Percentiles rank a stretch among this genome's conserved stretches.
Conservation (phyloP, 2,329 filamentous ascomycete species). For the Neospermospora avenae region DNA sequence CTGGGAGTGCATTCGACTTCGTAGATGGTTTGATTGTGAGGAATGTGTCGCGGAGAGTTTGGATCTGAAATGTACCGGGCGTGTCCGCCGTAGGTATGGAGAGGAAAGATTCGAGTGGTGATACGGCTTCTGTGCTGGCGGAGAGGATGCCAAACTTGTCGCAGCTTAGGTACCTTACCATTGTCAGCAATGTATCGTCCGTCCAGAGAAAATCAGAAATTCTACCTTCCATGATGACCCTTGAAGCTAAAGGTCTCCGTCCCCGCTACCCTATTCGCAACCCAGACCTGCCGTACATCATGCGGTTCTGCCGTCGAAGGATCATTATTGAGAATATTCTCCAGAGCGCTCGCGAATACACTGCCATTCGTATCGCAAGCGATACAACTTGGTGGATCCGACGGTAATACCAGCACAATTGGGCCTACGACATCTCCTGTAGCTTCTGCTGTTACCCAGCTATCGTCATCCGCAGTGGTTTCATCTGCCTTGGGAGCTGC, state of each 20-base stretch:
- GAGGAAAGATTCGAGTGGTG: slow-evolving; percentile 76
- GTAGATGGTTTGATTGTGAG: slow-evolving; percentile 57
- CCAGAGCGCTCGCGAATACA: slow-evolving; percentile 76
- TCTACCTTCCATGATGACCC: slow-evolving; percentile 79
- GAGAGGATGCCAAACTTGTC: slow-evolving; percentile 78
- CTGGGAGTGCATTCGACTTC: slow-evolving; percentile 49
- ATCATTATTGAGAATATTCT: slow-evolving; percentile 85
- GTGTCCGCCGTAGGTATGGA: slow-evolving; percentile 62
- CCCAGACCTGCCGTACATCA: slow-evolving; percentile 93
- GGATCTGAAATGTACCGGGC: slow-evolving; percentile 69
- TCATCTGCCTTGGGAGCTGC: slow-evolving; percentile 21
- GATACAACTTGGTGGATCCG: slow-evolving; percentile 68
- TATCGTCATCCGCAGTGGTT: slow-evolving; percentile 61
- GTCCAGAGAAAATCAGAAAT: not conserved
- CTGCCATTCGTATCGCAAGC: slow-evolving; percentile 84
- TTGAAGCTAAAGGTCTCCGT: slow-evolving; percentile 84
- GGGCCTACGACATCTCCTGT: slow-evolving; percentile 76
- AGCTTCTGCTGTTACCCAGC: slow-evolving; percentile 83
- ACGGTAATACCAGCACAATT: slow-evolving; percentile 77
- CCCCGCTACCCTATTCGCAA: slow-evolving; percentile 78
- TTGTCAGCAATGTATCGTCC: slow-evolving; percentile 9
- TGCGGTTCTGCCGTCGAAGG: slow-evolving; percentile 87
- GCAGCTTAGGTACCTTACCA: slow-evolving; percentile 72
- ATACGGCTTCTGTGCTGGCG: slow-evolving; percentile 77
- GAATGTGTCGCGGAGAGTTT: slow-evolving; percentile 70